A percentile compares a stretch with the other conserved stretches of the same genome.
These are phyloP conservation scores for Mollisia scopiformis DNA, from an alignment of 2,329 filamentous ascomycete genomes.

Conservation along the genomic window DNA sequence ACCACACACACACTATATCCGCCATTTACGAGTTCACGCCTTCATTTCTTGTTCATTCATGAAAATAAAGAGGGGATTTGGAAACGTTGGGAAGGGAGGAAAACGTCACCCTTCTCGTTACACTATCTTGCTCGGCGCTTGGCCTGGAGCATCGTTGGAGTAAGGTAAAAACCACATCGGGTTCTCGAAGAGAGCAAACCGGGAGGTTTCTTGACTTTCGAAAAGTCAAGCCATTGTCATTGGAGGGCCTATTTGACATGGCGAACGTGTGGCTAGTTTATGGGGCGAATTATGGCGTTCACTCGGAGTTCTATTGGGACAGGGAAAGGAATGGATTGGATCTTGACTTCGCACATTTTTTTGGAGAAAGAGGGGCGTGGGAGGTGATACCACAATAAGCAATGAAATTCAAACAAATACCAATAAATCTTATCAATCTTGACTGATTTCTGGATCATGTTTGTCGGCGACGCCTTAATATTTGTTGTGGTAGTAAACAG, in stretches of 20 bases:
- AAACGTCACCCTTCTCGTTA: conserved; percentile 23
- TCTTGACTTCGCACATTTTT: too few species aligned
- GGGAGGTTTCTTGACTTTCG: conserved; percentile 22
- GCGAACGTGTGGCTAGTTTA: conserved; percentile 11
- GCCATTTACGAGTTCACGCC: conserved; percentile 31
- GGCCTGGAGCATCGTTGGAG: conserved; percentile 34
- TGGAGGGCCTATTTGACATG: conserved; percentile 15
- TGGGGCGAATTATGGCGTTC: conserved; percentile 17
- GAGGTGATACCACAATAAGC: conserved; percentile 30
- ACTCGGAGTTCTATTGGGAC: conserved; percentile 21
- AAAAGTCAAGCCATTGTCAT: conserved; percentile 19
- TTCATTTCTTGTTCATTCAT: conserved; percentile 30
- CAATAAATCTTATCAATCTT: conserved; percentile 1
- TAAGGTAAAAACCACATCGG: conserved; percentile 21
- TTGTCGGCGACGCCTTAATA: conserved; percentile 1
- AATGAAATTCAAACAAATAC: conserved; percentile 20
- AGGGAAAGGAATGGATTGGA: conserved; percentile 12
- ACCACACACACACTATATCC: not conserved
- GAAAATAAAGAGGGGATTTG: conserved; percentile 24
- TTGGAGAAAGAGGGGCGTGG: conserved; percentile 24
- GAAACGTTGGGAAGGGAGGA: conserved; percentile 21
- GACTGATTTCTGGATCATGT: not conserved
- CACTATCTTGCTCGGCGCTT: conserved; percentile 33
- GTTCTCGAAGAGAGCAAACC: conserved; percentile 14
- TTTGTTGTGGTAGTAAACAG: conserved; percentile 13